Evolutionary conservation across 1,284 basidiomycete genomes (phyloP), one percentile per base, ranked within the genome.

Genomic region (Boletus sp.): DNA sequence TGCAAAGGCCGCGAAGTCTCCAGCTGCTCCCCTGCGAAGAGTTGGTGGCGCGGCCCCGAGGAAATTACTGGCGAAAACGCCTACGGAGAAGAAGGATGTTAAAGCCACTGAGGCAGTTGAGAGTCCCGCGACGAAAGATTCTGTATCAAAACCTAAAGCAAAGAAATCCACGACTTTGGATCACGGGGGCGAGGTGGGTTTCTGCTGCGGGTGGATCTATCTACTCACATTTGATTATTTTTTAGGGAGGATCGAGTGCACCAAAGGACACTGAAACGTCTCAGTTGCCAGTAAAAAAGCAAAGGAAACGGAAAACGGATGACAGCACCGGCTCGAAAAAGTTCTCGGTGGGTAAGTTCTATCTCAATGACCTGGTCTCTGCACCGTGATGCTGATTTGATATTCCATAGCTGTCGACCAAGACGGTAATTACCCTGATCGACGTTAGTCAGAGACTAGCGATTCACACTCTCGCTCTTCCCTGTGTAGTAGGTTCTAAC

Each of bases 321-420:
- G 57, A 29, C 4, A 26, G n/a, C 10, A 12, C 37, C 30, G 26
- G 2, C 13, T 2, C 27, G 14, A 45, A 51, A 25, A 47, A 41
- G 36, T 26, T 45, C 36, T 49, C 53, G 39, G 30, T 46, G 8
- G 2, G 61, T 66, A 34, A 44, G 60, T 49, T 29, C 8, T 4
- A 10, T 13, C 7, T 39, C 10, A 7, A 8, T 32, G 14, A 3
- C 29, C 7, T 41, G 12, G n/a, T 44, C 13, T 9, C 26, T 35
- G 25, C 13, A 16, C 40, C 20, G 13, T 42, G 19, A 51, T 37
- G 3, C 16, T 48, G 25, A 53, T 38, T 3, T 26, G n/a, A n/a
- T n/a, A n/a, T 19, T 41, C n/a, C 27, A 29, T 29, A 60, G 61
- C 27, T 35, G 27, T 30, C 9, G 32, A 41, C 14, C 27, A 23